Evolutionary conservation across 805 yeast genomes (phyloP).

Genomic region (Schizosaccharomyces octosporus): DNA sequence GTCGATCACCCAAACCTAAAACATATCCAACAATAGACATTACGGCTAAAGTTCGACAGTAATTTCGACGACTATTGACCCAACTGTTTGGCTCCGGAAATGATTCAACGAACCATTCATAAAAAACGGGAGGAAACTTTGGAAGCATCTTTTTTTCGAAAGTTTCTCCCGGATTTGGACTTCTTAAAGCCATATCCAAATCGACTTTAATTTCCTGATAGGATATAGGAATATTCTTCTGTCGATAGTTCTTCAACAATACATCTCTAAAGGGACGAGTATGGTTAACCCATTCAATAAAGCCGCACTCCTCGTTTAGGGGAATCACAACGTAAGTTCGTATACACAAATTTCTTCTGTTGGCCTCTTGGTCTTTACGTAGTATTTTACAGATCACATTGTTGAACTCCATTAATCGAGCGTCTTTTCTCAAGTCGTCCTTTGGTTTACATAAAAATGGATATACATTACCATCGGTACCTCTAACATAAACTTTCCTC

Average conservation of each 20-base stretch:
- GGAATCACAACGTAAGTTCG: conserved; percentile 76
- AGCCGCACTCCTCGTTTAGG: conserved; percentile 61
- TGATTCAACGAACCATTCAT: conserved; percentile 67
- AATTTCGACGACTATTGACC: conserved; percentile 56
- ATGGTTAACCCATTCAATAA: conserved; percentile 71
- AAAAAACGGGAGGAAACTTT: conserved; percentile 41
- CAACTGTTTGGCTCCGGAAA: conserved; percentile 78
- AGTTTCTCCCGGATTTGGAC: background rate
- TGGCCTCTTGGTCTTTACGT: conserved; percentile 40
- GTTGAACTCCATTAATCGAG: conserved; percentile 78
- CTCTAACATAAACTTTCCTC: conserved; percentile 44
- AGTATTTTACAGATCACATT: conserved; percentile 60
- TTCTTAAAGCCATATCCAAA: background rate
- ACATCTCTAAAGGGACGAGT: conserved; percentile 49
- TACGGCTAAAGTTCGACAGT: conserved; percentile 63
- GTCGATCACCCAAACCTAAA: conserved; percentile 87
- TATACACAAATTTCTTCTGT: conserved; percentile 42
- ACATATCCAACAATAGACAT: conserved; percentile 95
- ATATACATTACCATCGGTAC: conserved; percentile 54
- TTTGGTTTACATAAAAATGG: conserved; percentile 57
- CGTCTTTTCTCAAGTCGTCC: conserved; percentile 89
- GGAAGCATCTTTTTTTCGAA: conserved; percentile 5
- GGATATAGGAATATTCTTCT: conserved; percentile 15
- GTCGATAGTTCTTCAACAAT: conserved; percentile 20
- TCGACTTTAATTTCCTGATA: background rate